A percentile compares a stretch with the other conserved stretches of the same genome.
Evolutionary conservation across 169 alveolate genomes (phyloP).

Genomic region (Eimeria tenella): DNA sequence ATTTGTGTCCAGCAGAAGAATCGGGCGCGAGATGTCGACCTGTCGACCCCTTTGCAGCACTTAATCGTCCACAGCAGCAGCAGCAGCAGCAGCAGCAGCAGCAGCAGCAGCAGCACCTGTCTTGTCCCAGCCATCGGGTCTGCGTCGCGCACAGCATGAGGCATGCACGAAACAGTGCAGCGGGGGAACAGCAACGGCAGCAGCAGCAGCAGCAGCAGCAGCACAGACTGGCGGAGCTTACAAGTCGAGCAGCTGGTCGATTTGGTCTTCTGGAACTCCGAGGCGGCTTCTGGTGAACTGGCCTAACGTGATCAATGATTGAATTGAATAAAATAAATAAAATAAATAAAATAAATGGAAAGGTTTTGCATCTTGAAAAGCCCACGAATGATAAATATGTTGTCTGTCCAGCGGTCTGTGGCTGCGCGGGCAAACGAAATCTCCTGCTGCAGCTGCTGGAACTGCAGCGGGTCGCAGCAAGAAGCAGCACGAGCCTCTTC

Average conservation of each 20-base stretch:
- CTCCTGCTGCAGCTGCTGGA: slow-evolving; percentile 33
- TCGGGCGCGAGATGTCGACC: too few species aligned
- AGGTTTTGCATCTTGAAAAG: background rate
- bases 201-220: background rate
- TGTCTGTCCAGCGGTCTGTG: slow-evolving; percentile 67
- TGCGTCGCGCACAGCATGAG: too few species aligned
- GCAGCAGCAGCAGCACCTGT: too few species aligned
- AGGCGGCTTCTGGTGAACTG: slow-evolving; percentile 55
- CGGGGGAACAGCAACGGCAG: background rate
- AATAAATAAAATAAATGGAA: background rate
- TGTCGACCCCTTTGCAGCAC: background rate
- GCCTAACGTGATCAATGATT: slow-evolving; percentile 23
- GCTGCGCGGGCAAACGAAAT: slow-evolving; percentile 51
- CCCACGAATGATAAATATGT: slow-evolving; percentile 64
- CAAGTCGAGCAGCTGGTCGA: slow-evolving; percentile 60
- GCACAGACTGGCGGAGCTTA: slow-evolving; percentile 20
- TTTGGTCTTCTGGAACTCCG: slow-evolving; percentile 45
- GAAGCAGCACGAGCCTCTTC: slow-evolving; percentile 5
- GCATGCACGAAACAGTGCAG: background rate
- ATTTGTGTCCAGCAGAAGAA: too few species aligned
- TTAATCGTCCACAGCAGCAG: too few species aligned
- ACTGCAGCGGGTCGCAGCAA: background rate
- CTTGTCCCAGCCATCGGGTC: too few species aligned
- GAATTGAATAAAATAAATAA: background rate
- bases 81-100: too few species aligned